Base-by-base conservation (phyloP, 164 flowering plant genomes). In the Chloranthus sessilifolius region DNA sequence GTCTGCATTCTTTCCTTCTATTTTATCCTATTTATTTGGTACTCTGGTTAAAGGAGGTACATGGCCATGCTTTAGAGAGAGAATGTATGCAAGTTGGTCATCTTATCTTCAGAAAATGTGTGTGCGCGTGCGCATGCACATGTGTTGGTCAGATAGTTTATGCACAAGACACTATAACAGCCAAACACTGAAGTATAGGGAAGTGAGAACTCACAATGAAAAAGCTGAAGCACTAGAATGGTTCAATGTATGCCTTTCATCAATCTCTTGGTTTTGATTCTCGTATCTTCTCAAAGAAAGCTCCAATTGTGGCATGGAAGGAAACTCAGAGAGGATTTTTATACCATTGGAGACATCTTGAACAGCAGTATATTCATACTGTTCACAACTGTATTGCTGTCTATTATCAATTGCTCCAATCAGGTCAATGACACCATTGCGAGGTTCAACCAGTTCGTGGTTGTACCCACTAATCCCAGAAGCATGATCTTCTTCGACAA, bases 141-240 rank as follows among this genome's bases (percentile, higher is more conserved):
- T n/a, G n/a, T n/a, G n/a, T n/a, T n/a, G n/a, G n/a, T n/a, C n/a
- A n/a, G n/a, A n/a, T n/a, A n/a, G n/a, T n/a, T n/a, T n/a, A n/a
- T n/a, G n/a, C n/a, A n/a, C n/a, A n/a, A n/a, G n/a, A n/a, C n/a
- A n/a, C n/a, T n/a, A n/a, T n/a, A n/a, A n/a, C 20, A 22, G 29
- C 7, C 4, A 9, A 3, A 43, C 9, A 5, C 10, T 22, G n/a
- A 4, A 9, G 30, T 11, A 14, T 17, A 23, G 22, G 33, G 29
- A 33, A 21, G 22, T 1, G 26, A 10, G 24, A 6, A 9, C 68
- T 50, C 50, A 69, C 73, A 56, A 39, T 52, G 90, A 75, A 64
- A 92, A 92, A 27, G 99, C 91, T 16, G 96, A 92, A 42, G 79
- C 75, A 59, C 70, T 72, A 1, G 96, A 86, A 52, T 76, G 95